These are phyloP conservation scores for Cystobasidiaceae sp. DNA, from an alignment of 1,284 basidiomycete genomes.

Conservation along the genomic window DNA sequence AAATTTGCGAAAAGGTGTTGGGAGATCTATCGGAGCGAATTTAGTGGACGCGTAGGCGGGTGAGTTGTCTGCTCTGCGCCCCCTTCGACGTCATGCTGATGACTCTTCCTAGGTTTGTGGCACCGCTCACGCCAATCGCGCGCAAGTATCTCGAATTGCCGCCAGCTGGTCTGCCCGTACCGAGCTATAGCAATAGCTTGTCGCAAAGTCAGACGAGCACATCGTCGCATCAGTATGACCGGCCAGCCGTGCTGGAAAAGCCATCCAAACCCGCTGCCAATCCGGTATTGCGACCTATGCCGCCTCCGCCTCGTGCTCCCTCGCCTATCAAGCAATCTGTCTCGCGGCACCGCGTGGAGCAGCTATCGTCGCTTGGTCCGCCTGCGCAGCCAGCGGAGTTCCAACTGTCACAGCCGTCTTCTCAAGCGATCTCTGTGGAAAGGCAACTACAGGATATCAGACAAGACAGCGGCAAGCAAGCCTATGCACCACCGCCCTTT, in stretches of 20 bases:
- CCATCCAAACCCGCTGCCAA: not conserved
- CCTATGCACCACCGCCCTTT: no score
- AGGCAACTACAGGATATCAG: no score
- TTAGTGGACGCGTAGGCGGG: slow-evolving; percentile 63
- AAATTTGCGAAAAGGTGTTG: slow-evolving; percentile 65
- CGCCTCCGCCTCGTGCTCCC: not conserved
- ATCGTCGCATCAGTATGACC: not conserved
- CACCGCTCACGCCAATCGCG: slow-evolving; percentile 66
- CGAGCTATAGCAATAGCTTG: not conserved
- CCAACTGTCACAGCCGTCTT: not conserved
- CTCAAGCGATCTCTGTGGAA: no score
- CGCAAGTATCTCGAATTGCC: slow-evolving; percentile 68
- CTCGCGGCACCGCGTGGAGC: not conserved
- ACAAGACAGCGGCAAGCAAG: no score
- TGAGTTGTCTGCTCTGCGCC: slow-evolving; percentile 49
- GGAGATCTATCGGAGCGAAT: slow-evolving; percentile 64
- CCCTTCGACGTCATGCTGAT: not conserved
- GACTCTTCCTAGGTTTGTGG: slow-evolving; percentile 58
- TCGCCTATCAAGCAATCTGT: not conserved
- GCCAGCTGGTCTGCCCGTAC: not conserved
- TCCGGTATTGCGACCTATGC: not conserved
- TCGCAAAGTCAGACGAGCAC: not conserved
- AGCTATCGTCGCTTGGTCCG: no score
- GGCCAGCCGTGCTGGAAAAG: not conserved
- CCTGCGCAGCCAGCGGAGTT: no score